Conservation (phyloP, 2,329 filamentous ascomycete species). For the Pseudocercospora musae region DNA sequence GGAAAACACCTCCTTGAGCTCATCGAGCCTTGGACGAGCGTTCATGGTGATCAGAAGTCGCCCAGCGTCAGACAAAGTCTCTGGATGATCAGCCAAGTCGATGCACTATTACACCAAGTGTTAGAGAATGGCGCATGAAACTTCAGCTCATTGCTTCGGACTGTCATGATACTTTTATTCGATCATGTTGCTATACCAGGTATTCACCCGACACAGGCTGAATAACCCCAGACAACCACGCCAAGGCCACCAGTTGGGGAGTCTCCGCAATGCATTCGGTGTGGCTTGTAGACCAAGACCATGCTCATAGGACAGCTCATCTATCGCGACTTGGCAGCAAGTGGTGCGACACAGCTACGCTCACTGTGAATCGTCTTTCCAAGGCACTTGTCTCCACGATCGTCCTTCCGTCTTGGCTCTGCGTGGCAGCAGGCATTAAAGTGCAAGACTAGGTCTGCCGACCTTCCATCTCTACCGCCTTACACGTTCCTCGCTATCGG, state of each 20-base stretch:
- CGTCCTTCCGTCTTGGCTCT: neutral
- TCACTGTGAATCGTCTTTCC: neutral
- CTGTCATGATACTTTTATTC: neutral
- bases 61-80: constrained; percentile 14
- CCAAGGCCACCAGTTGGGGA: neutral
- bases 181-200: neutral
- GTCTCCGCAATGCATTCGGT: neutral
- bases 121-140: neutral
- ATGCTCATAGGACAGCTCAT: neutral
- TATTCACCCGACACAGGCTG: neutral
- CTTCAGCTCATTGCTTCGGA: neutral
- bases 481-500: neutral
- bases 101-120: constrained; percentile 2
- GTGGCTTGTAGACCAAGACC: neutral
- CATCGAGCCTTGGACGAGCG: constrained; percentile 11
- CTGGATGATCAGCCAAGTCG: constrained; percentile 10
- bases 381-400: neutral
- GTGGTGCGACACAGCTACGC: neutral
- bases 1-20: constrained; percentile 5
- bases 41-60: constrained; percentile 8
- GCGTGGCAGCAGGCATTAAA: neutral
- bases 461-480: neutral
- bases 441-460: neutral
- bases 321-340: neutral
- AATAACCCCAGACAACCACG: neutral